Evolutionary conservation across 208 protist species (phyloP).

Genomic region (Trichomonas tenax): DNA sequence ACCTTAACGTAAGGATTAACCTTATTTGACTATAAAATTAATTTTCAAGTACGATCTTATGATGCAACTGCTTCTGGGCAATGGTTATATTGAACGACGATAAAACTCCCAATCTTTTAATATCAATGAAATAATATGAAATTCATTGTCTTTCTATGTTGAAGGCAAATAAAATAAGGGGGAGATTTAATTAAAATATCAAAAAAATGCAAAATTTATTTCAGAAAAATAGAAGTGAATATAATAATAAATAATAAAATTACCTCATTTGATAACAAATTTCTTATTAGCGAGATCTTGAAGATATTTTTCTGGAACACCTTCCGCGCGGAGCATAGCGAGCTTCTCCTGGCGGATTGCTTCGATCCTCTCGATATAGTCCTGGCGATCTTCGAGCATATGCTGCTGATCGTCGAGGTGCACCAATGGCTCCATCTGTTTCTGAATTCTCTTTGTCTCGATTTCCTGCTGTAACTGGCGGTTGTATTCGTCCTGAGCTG

Average conservation of each 20-base stretch:
- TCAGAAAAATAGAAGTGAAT: background rate
- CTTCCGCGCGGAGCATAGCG: background rate
- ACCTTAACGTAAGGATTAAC: no score
- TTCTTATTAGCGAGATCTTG: background rate
- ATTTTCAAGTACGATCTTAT: no score
- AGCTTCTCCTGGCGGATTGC: background rate
- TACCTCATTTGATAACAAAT: background rate
- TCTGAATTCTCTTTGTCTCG: background rate
- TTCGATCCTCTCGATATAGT: background rate
- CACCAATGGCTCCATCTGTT: background rate
- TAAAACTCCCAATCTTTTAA: no score
- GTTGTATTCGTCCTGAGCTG: background rate
- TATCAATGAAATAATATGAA: no score
- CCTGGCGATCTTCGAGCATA: background rate
- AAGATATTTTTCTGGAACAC: constrained; percentile 10
- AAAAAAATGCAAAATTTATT: background rate
- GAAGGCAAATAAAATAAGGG: no score
- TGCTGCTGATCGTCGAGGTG: background rate
- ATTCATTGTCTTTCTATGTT: no score
- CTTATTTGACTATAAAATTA: no score
- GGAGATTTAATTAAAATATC: background rate
- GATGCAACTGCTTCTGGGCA: no score
- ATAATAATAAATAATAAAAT: background rate
- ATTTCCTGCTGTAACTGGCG: background rate
- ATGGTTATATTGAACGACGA: no score